Base-by-base conservation (phyloP, 73 alveolate genomes). In the Paramecium caudatum region DNA sequence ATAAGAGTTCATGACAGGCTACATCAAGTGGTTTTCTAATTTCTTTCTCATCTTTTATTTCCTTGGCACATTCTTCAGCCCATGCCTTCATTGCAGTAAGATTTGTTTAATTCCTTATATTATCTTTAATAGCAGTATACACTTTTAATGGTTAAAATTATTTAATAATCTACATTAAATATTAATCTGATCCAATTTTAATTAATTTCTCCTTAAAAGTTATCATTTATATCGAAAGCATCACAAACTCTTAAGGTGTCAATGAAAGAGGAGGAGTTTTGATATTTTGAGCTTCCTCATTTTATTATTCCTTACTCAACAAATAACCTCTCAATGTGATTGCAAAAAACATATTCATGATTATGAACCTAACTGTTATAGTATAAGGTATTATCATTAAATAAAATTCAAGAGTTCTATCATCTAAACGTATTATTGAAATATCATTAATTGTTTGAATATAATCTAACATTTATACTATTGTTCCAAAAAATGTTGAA, bases 41-140 rank as follows among this genome's bases (percentile, higher is more conserved):
- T 45, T 74, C 88, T 6, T 43, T 37, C 19, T 74, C 88, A 37
- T 37, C 88, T 43, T 74, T 74, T 10, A 74, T 74, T 45, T 74
- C 88, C 32, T 45, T 74, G 17, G 88, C 88, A 74, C 88, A 74
- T 74, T 74, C 88, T 39, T 74, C 88, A 16, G 88, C 88, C 88
- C 88, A 74, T 9, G 88, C 88, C 15, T 74, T 74, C 65, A 37
- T 39, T 1, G 88, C 88, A 13, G 88, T 74, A 21, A 74, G 43
- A 21, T 74, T 74, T 9, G 88, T 74, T 8, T 41, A 7, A 43
- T 74, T 74, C 16, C 88, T 74, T 3, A 74, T 74, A 21, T 74
- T 74, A 13, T 74, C 88, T 13, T 74, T 74, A 10, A 74, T 74
- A 1, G 25, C 6, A 19, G 88, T 4, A 74, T 74, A 74, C 17